Percentiles rank a stretch among this genome's conserved stretches.
Conservation (phyloP, 2,329 filamentous ascomycete species). For the Esteya vermicola region DNA sequence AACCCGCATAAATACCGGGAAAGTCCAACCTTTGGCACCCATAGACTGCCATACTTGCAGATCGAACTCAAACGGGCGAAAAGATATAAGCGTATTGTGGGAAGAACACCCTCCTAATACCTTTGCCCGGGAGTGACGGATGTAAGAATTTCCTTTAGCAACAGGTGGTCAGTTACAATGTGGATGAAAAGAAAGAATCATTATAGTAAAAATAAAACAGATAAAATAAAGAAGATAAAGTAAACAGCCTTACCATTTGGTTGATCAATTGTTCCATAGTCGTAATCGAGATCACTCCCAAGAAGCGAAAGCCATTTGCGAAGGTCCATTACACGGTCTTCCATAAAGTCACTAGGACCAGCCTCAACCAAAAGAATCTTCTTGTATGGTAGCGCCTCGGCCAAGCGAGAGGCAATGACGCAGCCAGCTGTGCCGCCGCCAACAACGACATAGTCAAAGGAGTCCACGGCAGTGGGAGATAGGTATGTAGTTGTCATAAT, state of each 20-base stretch:
- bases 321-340: conserved; percentile 73
- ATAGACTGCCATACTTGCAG: conserved; percentile 69
- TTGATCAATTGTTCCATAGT: conserved; percentile 81
- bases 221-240: not conserved
- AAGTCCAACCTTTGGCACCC: conserved; percentile 76
- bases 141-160: conserved; percentile 58
- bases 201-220: not conserved
- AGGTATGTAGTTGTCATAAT: conserved; percentile 55
- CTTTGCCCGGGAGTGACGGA: conserved; percentile 84
- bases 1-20: conserved; percentile 68
- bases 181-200: not conserved
- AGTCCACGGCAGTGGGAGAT: conserved; percentile 46
- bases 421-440: conserved; percentile 79
- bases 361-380: conserved; percentile 74
- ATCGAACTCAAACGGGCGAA: conserved; percentile 83
- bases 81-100: conserved; percentile 88
- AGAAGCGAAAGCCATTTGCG: conserved; percentile 78
- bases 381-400: conserved; percentile 65
- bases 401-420: conserved; percentile 66
- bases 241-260: conserved; percentile 39
- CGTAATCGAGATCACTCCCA: conserved; percentile 79
- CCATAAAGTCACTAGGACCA: conserved; percentile 77
- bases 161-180: conserved; percentile 17
- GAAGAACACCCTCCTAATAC: conserved; percentile 86
- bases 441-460: conserved; percentile 75